These are phyloP conservation scores for Mycena crocata DNA, from an alignment of 768 basidiomycete genomes.

Conservation along the genomic window DNA sequence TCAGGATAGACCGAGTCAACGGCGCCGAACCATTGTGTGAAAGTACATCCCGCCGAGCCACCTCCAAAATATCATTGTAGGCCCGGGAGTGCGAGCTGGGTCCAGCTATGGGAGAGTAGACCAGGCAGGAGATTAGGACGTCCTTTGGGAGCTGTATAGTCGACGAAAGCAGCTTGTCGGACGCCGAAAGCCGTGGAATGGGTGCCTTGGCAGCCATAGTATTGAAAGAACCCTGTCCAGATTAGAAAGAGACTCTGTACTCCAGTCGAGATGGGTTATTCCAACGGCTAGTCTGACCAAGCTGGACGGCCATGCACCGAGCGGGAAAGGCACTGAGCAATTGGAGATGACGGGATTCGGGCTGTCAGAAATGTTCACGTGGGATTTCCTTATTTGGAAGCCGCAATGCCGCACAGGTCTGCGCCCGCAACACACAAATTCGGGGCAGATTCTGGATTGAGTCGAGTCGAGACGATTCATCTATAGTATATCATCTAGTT, in stretches of 20 bases:
- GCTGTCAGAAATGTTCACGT: conserved; percentile 9
- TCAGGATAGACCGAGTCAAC: conserved; percentile 63
- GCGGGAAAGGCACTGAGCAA: neutral
- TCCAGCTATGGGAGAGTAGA: conserved; percentile 30
- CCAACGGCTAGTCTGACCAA: conserved; percentile 4
- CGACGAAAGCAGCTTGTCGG: conserved; percentile 34
- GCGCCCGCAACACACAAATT: too few relatives aligned
- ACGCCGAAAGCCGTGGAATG: conserved; percentile 21
- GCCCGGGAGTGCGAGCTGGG: conserved; percentile 34
- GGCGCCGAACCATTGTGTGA: conserved; percentile 42
- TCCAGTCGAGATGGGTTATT: neutral
- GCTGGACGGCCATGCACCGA: conserved; percentile 20
- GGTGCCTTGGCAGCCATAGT: conserved; percentile 31
- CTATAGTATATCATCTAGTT: too few relatives aligned
- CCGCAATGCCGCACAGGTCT: neutral
- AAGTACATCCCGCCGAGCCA: conserved; percentile 63
- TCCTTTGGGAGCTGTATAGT: conserved; percentile 30
- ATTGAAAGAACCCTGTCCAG: neutral
- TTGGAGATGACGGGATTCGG: conserved; percentile 21
- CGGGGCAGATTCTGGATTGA: too few relatives aligned
- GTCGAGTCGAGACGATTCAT: too few relatives aligned
- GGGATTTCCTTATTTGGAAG: neutral
- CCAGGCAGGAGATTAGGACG: conserved; percentile 26
- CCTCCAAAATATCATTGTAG: conserved; percentile 60
- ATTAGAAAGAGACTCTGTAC: neutral